These are phyloP conservation scores for Suhomyces chickasaworum DNA, from an alignment of 1,139 yeast species.

Conservation along the genomic window DNA sequence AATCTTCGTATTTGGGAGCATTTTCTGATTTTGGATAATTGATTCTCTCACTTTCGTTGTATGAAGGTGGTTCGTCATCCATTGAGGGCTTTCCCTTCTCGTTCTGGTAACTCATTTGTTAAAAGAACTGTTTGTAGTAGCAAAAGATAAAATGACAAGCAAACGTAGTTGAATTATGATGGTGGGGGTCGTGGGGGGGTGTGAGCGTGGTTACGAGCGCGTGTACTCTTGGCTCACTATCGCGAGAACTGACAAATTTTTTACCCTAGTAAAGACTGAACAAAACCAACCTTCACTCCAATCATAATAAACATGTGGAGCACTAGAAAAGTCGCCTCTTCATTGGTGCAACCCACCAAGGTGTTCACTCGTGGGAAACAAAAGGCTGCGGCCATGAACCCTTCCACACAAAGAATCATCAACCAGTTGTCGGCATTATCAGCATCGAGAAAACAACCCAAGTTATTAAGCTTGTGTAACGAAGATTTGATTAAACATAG, in stretches of 20 bases:
- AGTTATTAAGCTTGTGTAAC: slow-evolving; percentile 67
- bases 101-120: neutral
- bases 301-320: slow-evolving; percentile 5
- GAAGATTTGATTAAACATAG: slow-evolving; percentile 88
- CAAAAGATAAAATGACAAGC: neutral
- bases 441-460: slow-evolving; percentile 87
- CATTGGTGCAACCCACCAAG: slow-evolving; percentile 12
- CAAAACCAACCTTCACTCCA: no score
- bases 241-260: slow-evolving; percentile 10
- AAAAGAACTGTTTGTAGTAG: no score
- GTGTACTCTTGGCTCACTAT: slow-evolving; percentile 2
- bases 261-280: neutral
- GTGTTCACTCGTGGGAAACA: slow-evolving; percentile 42
- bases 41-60: slow-evolving; percentile 10
- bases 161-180: neutral
- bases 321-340: slow-evolving; percentile 2
- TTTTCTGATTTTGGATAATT: neutral
- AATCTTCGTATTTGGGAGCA: neutral
- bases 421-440: slow-evolving; percentile 83
- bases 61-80: slow-evolving; percentile 18
- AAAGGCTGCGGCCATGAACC: slow-evolving; percentile 38
- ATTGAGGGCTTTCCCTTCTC: neutral
- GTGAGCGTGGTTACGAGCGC: no score
- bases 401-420: slow-evolving; percentile 66
- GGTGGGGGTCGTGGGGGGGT: no score